These are phyloP conservation scores for Xylaria sp. DNA, from an alignment of 2,329 filamentous ascomycete species.

Conservation along the genomic window DNA sequence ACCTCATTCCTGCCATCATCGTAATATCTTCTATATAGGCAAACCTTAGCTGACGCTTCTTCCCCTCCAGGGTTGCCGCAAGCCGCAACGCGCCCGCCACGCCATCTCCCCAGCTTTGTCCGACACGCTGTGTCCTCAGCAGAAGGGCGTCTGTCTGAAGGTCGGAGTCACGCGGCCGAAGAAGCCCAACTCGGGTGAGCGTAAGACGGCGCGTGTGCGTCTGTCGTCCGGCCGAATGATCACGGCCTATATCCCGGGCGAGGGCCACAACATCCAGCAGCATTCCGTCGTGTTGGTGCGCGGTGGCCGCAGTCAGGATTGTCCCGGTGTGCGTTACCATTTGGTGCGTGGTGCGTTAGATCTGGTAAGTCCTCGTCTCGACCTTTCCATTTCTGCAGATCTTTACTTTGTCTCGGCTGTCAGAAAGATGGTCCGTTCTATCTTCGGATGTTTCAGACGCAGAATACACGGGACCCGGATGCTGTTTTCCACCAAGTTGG, in stretches of 20 bases:
- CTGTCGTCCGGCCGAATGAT: conserved; percentile 88
- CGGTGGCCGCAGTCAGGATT: conserved; percentile 94
- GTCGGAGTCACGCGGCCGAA: conserved; percentile 95
- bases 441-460: background rate
- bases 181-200: conserved; percentile 98
- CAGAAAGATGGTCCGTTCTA: background rate
- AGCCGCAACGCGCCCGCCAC: conserved; percentile 82
- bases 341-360: conserved; percentile 91
- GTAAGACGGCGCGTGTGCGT: conserved; percentile 92
- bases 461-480: background rate
- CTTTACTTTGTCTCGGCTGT: background rate
- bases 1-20: background rate
- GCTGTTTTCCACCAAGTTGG: background rate
- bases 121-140: conserved; percentile 74
- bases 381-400: background rate
- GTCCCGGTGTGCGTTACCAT: conserved; percentile 97
- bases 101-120: conserved; percentile 86
- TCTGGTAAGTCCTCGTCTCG: conserved; percentile 73
- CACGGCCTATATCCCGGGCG: conserved; percentile 94
- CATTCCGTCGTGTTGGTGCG: conserved; percentile 97
- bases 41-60: background rate
- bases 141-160: conserved; percentile 96
- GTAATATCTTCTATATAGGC: too few species aligned
- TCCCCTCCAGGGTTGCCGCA: conserved; percentile 73
- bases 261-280: conserved; percentile 99